phyloP scores from a whole-genome alignment of 345 rosid species.

The Cardamine resedifolia region DNA sequence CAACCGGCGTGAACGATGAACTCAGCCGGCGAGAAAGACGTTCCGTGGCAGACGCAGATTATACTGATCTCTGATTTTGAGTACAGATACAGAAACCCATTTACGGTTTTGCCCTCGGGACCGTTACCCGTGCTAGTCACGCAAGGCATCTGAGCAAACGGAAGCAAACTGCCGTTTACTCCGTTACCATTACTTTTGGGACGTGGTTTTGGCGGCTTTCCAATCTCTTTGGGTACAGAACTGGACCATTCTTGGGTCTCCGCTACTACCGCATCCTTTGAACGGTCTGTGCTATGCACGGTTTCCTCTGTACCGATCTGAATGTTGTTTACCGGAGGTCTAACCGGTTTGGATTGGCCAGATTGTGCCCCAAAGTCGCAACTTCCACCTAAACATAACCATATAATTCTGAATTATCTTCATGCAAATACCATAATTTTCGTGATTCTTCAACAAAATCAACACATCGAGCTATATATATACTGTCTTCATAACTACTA shows the following conservation, averaged over 20 bases:
- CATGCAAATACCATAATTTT: background rate
- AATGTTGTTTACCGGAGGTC: too few relatives aligned
- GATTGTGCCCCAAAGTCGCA: background rate
- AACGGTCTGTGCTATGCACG: background rate
- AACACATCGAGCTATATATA: background rate
- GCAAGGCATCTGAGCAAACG: conserved; percentile 53
- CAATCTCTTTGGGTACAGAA: background rate
- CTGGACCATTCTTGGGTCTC: background rate
- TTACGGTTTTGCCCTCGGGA: conserved; percentile 66
- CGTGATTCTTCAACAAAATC: background rate
- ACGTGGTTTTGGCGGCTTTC: conserved; percentile 54
- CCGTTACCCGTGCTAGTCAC: conserved; percentile 72
- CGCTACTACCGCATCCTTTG: background rate
- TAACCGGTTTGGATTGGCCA: conserved; percentile 11
- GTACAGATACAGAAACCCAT: conserved; percentile 58
- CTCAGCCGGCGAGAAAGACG: conserved; percentile 65
- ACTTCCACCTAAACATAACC: conserved; percentile 23
- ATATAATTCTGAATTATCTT: background rate
- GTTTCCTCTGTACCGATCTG: background rate
- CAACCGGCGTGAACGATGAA: conserved; percentile 80
- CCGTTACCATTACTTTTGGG: conserved; percentile 6
- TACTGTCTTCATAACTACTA: too few relatives aligned
- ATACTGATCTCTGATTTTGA: conserved; percentile 58
- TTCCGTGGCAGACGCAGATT: conserved; percentile 72
- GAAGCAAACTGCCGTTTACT: conserved; percentile 2